Evolutionary conservation across 192 early-diverging fungal genomes (phyloP), one percentile per base, ranked within the genome.

Genomic region (Rhizophagus sp.): DNA sequence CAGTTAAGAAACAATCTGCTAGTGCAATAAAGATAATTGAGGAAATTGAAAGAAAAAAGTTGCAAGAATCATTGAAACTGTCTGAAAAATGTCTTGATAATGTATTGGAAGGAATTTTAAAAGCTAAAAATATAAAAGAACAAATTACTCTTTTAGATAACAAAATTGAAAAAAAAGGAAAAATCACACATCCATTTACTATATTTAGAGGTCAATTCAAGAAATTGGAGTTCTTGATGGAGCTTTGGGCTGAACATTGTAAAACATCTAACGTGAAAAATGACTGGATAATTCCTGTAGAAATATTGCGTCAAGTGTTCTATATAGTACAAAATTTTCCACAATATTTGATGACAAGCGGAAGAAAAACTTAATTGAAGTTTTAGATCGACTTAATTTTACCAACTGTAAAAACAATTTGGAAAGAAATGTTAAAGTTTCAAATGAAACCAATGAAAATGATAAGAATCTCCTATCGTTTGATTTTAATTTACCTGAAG

Each of bases 301-400:
- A 80, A 17, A 69, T 80, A 52, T 80, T 50, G 7, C 70, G 33
- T 41, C 67, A 69, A 39, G 27, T 79, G 4, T 79, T 79, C 34
- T 63, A 69, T 74, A 57, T 52, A 74, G 41, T 25, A 8, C 57
- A 73, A 10, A 81, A 84, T 30, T 72, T 75, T 74, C 12, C 34
- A 41, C 30, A 41, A 36, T 34, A 22, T 8, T 5, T 64, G 2
- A n/a, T 25, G 49, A 61, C 13, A 27, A 68, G 6, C 34, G 61
- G 22, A 63, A 80, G 8, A 13, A 62, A 62, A 75, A 36, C n/a
- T 47, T 75, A 44, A 27, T 25, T 11, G 68, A 63, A 62, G 33
- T 65, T 75, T 25, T 75, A 33, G 17, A 34, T 57, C 13, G 44
- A 17, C 27, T 74, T 19, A 22, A 70, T 6, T 70, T n/a, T 15